These are phyloP conservation scores for Lomentospora prolificans DNA, from an alignment of 2,329 filamentous ascomycete genomes.

Conservation along the genomic window DNA sequence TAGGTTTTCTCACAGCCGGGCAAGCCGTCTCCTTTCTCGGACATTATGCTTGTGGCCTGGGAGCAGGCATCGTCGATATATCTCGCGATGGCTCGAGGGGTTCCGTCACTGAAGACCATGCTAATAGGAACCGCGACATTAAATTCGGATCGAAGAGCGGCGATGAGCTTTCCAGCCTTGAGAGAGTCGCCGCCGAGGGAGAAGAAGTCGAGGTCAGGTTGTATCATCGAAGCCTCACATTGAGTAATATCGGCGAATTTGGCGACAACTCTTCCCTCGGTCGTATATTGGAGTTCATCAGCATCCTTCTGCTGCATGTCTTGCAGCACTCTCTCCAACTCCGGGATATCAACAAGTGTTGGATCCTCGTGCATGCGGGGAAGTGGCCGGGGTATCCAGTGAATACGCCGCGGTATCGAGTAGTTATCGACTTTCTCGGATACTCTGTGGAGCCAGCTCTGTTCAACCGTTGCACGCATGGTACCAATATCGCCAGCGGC, in stretches of 20 bases:
- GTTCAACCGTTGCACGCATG: not conserved
- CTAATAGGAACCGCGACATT: conserved; percentile 38
- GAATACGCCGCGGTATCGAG: conserved; percentile 28
- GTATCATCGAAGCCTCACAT: conserved; percentile 27
- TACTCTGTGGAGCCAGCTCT: conserved; percentile 9
- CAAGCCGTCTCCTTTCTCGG: conserved; percentile 12
- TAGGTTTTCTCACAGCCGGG: conserved; percentile 28
- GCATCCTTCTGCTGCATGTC: conserved; percentile 15
- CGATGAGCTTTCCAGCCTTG: conserved; percentile 40
- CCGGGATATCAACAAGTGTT: conserved; percentile 23
- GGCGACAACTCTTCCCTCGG: conserved; percentile 27
- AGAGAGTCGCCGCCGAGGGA: conserved; percentile 44
- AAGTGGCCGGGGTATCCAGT: conserved; percentile 23
- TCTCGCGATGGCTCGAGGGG: conserved; percentile 28
- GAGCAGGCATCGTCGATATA: conserved; percentile 25
- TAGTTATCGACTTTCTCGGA: conserved; percentile 19
- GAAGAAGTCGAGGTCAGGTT: conserved; percentile 37
- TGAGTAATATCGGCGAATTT: conserved; percentile 36
- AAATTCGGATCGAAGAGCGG: conserved; percentile 38
- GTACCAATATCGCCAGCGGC: no score
- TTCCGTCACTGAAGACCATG: conserved; percentile 38
- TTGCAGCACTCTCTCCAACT: conserved; percentile 23
- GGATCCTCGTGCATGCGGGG: conserved; percentile 16
- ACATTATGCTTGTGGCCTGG: conserved; percentile 2
- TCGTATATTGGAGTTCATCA: conserved; percentile 16